Base-by-base conservation (phyloP, 2,329 filamentous ascomycete genomes). In the Huntiella decipiens region DNA sequence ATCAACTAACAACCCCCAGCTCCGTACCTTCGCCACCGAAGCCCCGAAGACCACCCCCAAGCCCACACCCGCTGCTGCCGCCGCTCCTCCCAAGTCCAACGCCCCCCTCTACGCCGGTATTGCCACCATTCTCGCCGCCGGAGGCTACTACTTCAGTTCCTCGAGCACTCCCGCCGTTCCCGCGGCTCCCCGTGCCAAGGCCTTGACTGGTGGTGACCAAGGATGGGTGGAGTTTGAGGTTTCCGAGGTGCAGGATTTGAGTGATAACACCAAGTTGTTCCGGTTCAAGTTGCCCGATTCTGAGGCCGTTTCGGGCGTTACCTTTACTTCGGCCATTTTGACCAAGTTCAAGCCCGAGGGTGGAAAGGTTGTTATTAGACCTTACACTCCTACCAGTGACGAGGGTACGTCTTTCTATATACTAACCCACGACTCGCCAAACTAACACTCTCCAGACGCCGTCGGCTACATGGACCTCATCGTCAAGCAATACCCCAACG, bases 191-290 rank as follows among this genome's bases (percentile, higher is more conserved):
- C 61, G 61, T 46, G 58, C 60, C 43, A 64, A 65, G 60, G 61
- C 69, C 17, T 70, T 96, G 61, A 82, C 73, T 32, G 87, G 88
- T 53, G 85, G 84, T 53, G 84, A 93, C 51, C 86, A 95, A 64
- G 87, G 85, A 54, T 96, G 86, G 65, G 62, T 95, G 52, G 77
- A 77, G 51, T 71, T 96, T 54, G 78, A 82, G 65, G 70, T 96
- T 47, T 74, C 84, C 47, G 76, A 79, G 47, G 73, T 86, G 43
- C 81, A 93, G 65, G 65, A 69, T 39, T 64, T 95, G 66, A 95
- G 85, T 69, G 82, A 87, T 71, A 96, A 96, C 71, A 92, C 86
- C 56, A 96, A 96, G 77, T 79, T 74, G 56, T 71, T 96, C 60
- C 78, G 82, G 55, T 96, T 98, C 65, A 77, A 79, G 56, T 76